These are phyloP conservation scores for Fusarium longipes DNA, from an alignment of 2,329 filamentous ascomycete species.

Conservation along the genomic window DNA sequence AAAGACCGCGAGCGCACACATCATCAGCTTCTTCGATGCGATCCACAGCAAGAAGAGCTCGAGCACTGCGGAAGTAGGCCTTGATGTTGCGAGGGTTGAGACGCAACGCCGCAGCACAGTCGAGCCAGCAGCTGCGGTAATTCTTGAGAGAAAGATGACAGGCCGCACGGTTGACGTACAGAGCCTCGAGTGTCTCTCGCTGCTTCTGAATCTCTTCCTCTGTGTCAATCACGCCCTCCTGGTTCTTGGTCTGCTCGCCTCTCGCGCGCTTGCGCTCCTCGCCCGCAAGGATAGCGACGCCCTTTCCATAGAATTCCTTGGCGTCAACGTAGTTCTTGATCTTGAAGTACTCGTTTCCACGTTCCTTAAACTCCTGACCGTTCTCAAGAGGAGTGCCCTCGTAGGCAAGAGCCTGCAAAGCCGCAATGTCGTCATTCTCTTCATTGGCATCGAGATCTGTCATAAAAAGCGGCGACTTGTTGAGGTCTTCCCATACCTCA, in stretches of 20 bases:
- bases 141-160: slow-evolving; percentile 91
- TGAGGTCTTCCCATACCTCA: slow-evolving; percentile 67
- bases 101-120: slow-evolving; percentile 82
- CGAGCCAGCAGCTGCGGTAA: slow-evolving; percentile 85
- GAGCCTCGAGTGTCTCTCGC: slow-evolving; percentile 75
- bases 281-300: slow-evolving; percentile 75
- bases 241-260: slow-evolving; percentile 50
- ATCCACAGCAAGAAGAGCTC: slow-evolving; percentile 81
- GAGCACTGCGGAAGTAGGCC: slow-evolving; percentile 86
- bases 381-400: slow-evolving; percentile 91
- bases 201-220: slow-evolving; percentile 72
- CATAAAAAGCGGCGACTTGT: slow-evolving; percentile 89
- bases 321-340: slow-evolving; percentile 82
- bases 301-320: slow-evolving; percentile 91
- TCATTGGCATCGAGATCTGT: slow-evolving; percentile 88
- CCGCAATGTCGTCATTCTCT: slow-evolving; percentile 86
- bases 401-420: slow-evolving; percentile 88
- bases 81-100: slow-evolving; percentile 87
- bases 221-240: slow-evolving; percentile 48
- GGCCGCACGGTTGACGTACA: slow-evolving; percentile 87
- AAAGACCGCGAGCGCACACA: slow-evolving; percentile 78
- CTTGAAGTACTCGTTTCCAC: slow-evolving; percentile 89
- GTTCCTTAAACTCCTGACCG: slow-evolving; percentile 85
- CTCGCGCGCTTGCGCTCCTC: slow-evolving; percentile 68
- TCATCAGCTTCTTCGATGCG: slow-evolving; percentile 84